phyloP scores from a whole-genome alignment of 1,284 basidiomycete species.

The Macrocybe sp. region DNA sequence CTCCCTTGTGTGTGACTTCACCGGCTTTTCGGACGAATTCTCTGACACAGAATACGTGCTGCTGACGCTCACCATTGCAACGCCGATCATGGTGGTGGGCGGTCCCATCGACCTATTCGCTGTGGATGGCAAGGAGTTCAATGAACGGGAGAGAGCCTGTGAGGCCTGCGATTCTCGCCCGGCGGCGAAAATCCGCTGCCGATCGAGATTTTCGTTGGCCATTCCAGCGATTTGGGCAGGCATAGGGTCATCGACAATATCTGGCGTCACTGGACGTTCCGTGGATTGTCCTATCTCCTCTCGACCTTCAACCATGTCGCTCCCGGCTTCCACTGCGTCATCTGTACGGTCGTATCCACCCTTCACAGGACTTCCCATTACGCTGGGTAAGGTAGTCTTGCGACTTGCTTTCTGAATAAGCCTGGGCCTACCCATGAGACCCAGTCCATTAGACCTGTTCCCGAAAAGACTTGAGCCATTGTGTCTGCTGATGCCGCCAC shows the following conservation, averaged over 20 bases:
- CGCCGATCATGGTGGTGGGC: slow-evolving; percentile 30
- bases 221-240: slow-evolving; percentile 23
- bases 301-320: slow-evolving; percentile 16
- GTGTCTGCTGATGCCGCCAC: too few species aligned
- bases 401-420: slow-evolving; percentile 51
- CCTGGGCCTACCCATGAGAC: slow-evolving; percentile 18
- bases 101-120: slow-evolving; percentile 33
- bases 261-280: neutral
- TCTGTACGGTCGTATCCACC: slow-evolving; percentile 31
- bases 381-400: slow-evolving; percentile 56
- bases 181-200: slow-evolving; percentile 31
- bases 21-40: slow-evolving; percentile 3
- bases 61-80: slow-evolving; percentile 39
- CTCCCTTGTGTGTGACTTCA: slow-evolving; percentile 14
- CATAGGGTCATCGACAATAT: too few species aligned
- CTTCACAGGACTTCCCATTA: slow-evolving; percentile 56
- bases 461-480: too few species aligned
- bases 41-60: slow-evolving; percentile 26
- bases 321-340: slow-evolving; percentile 15
- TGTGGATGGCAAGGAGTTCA: slow-evolving; percentile 37
- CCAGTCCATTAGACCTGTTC: too few species aligned
- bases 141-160: slow-evolving; percentile 50
- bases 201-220: slow-evolving; percentile 15
- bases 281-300: slow-evolving; percentile 11
- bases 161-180: slow-evolving; percentile 55